Evolutionary conservation across 2,329 filamentous ascomycete genomes (phyloP), one percentile per base, ranked within the genome.

Genomic region (Ascochyta fabae): DNA sequence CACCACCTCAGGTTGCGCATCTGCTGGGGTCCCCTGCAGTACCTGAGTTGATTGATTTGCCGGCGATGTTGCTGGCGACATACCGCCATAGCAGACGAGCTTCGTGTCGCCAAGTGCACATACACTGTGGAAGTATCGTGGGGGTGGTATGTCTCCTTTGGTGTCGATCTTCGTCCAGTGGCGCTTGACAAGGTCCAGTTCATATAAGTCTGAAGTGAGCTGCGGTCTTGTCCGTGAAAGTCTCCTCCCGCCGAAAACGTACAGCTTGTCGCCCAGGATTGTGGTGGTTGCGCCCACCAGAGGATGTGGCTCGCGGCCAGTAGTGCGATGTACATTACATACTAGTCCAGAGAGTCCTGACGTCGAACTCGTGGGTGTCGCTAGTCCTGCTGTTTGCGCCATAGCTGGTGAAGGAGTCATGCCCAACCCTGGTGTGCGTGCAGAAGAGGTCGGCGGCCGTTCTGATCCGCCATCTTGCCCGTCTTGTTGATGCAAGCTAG

Each of bases 61-160:
- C 13, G 79, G 69, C 36, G 72, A 82, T 6, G 83, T 79, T 10
- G 87, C 85, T 1, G 94, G 93, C 9, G 94, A 97, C 95, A 99
- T 99, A 65, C 95, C 95, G 54, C 95, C 95, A 75, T 98, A 99
- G 77, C 94, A 98, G 3, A 99, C 94, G 74, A 99, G 83, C 76
- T 98, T 99, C 3, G 92, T 94, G 72, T 98, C 95, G 22, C 95
- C 95, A 2, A 99, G 79, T 1, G 91, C 85, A 74, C 95, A 99
- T 75, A 98, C 90, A 61, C 92, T 98, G 79, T 99, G 95, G 64
- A 99, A 99, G 74, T 99, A 99, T 58, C 95, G 86, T 8, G 95
- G 92, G 2, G 92, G 90, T 1, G 95, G 95, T 34, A 96, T 80
- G 67, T 98, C 92, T 40, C 95, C 95, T 26, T 81, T 84, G 0